phyloP scores from a whole-genome alignment of 306 rosid genomes.

The Pyrus communis region DNA sequence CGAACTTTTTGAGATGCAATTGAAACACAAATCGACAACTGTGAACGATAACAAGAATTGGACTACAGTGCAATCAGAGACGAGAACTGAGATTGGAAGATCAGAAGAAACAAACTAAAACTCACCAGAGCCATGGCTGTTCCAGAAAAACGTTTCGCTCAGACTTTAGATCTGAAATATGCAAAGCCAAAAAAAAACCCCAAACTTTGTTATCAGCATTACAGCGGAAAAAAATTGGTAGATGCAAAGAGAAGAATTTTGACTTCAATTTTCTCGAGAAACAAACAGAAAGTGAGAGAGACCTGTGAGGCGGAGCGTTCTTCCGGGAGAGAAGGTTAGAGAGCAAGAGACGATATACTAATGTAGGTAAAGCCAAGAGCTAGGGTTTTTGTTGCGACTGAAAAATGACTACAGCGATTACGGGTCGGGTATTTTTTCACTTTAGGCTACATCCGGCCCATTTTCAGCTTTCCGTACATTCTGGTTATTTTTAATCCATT shows the following conservation, averaged over 20 bases:
- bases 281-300: neutral
- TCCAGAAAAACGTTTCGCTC: conserved; percentile 31
- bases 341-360: neutral
- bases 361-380: neutral
- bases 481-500: too few species aligned
- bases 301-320: conserved; percentile 14
- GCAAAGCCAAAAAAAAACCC: neutral
- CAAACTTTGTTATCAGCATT: neutral
- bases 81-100: neutral
- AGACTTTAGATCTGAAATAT: conserved; percentile 40
- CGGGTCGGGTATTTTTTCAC: conserved; percentile 9
- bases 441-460: neutral
- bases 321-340: neutral
- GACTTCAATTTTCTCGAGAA: neutral
- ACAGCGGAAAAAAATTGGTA: neutral
- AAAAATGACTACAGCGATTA: neutral
- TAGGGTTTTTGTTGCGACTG: conserved; percentile 33
- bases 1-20: neutral
- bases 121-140: conserved; percentile 80
- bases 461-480: neutral
- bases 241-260: too few species aligned
- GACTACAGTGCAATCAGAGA: neutral
- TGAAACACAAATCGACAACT: neutral
- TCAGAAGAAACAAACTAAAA: neutral
- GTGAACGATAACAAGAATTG: neutral